Percentiles rank a stretch among this genome's conserved stretches.
These are phyloP conservation scores for Gyromitra esculenta DNA, from an alignment of 2,329 filamentous ascomycete species.

Conservation along the genomic window DNA sequence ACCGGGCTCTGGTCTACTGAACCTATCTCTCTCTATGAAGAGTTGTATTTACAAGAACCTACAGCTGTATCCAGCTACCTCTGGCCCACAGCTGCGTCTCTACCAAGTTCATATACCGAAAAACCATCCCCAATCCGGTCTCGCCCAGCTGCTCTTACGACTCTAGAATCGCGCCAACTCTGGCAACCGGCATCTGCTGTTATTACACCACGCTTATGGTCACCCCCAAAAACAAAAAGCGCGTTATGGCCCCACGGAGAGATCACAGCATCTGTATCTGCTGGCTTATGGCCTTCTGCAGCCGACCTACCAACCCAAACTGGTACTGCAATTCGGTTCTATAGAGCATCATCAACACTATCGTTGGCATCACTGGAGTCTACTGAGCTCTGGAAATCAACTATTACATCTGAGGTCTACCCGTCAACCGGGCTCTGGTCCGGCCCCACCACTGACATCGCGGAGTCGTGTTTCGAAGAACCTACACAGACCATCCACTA, in stretches of 20 bases:
- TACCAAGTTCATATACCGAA: not conserved
- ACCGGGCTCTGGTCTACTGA: not conserved
- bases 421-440: not conserved
- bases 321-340: not conserved
- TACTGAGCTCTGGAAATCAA: not conserved
- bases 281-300: constrained; percentile 10
- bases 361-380: not conserved
- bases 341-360: not conserved
- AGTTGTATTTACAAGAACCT: not conserved
- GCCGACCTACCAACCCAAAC: not conserved
- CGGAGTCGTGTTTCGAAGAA: not conserved
- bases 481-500: not conserved
- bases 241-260: constrained; percentile 11
- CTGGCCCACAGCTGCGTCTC: constrained; percentile 13
- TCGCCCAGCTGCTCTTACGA: not conserved
- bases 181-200: not conserved
- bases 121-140: not conserved
- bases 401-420: not conserved
- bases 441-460: not conserved
- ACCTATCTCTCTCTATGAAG: not conserved
- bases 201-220: not conserved
- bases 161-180: not conserved
- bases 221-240: not conserved
- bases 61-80: not conserved
- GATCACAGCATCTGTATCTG: not conserved